phyloP scores from a whole-genome alignment of 2,329 filamentous ascomycete genomes.

The Aspergillus sp. region DNA sequence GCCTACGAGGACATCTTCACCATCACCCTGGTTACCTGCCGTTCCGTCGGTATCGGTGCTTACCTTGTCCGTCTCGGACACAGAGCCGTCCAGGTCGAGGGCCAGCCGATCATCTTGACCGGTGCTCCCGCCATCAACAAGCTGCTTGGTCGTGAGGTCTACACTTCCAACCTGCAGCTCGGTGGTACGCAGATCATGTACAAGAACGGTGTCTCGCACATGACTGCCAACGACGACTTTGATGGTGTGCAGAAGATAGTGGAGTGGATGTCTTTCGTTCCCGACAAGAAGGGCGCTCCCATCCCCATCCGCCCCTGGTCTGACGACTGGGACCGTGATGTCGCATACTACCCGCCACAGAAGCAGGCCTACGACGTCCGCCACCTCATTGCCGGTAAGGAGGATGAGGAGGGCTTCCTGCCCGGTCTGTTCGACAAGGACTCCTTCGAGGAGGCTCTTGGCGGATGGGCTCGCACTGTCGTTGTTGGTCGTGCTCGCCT shows the following conservation, averaged over 20 bases:
- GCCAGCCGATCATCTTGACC: conserved; percentile 96
- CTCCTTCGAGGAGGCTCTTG: conserved; percentile 94
- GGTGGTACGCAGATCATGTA: conserved; percentile 99
- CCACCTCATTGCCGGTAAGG: conserved; percentile 83
- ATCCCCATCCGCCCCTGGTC: conserved; percentile 83
- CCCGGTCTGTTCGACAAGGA: conserved; percentile 91
- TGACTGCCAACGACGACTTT: conserved; percentile 96
- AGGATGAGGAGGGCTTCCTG: conserved; percentile 76
- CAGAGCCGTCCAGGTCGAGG: conserved; percentile 97
- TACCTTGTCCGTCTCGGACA: conserved; percentile 98
- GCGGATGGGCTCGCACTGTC: conserved; percentile 94
- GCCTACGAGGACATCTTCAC: conserved; percentile 99
- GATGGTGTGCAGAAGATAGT: conserved; percentile 97
- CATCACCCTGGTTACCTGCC: conserved; percentile 92
- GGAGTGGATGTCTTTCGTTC: conserved; percentile 95
- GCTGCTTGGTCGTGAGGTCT: conserved; percentile 92
- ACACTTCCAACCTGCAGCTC: conserved; percentile 97
- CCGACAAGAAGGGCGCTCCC: conserved; percentile 87
- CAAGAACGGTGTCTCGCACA: conserved; percentile 98
- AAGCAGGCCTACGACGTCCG: conserved; percentile 88
- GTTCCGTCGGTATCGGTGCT: conserved; percentile 97
- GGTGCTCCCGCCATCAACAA: conserved; percentile 98
- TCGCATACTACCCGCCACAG: conserved; percentile 70
- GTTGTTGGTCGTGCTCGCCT: conserved; percentile 94
- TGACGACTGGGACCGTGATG: conserved; percentile 88